Base-by-base conservation (phyloP, 83 land plant genomes). In the Thuja plicata region DNA sequence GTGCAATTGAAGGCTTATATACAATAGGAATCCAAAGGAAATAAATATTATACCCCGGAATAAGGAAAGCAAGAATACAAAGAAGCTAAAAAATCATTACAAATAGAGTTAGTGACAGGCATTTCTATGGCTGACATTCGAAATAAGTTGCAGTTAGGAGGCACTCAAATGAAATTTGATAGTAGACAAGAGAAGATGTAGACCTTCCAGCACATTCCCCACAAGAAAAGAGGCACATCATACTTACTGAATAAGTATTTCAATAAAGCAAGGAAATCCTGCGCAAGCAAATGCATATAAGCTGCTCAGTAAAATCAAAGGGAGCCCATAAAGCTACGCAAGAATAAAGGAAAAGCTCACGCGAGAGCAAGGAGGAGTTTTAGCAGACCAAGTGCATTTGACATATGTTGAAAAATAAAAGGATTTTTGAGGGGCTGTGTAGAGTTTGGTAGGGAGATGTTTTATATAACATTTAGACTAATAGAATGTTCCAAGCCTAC, bases 51-150 rank as follows among this genome's bases (percentile, higher is more conserved):
- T 84, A 50, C 89, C 60, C 85, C 89, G 30, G 52, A 88, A 41
- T 66, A 88, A 38, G 85, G 54, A 80, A 88, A 88, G 91, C 77
- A 88, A 54, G 89, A 90, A 55, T 90, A 57, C 70, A 57, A 88
- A 48, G 89, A 52, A 79, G 91, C 91, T 41, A 27, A 79, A 52
- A 90, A 37, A 88, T 88, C 86, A 88, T 48, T 90, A 21, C 89
- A 90, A 35, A 9, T 6, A 7, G 79, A 90, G 41, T 86, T 88
- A 81, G 30, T n/a, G 8, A 86, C 41, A 35, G 91, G 91, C 62
- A 45, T 86, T 35, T 90, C 91, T 15, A 46, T 90, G 46, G 52
- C 54, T 62, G 89, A 90, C 43, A 41, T 90, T 55, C 87, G 86
- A n/a, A 82, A 57, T 12, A 88, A 77, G 37, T 60, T 54, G 9